A percentile compares a stretch with the other conserved stretches of the same genome.
Conservation (phyloP, 768 basidiomycete genomes). For the Lactarius trivialis region DNA sequence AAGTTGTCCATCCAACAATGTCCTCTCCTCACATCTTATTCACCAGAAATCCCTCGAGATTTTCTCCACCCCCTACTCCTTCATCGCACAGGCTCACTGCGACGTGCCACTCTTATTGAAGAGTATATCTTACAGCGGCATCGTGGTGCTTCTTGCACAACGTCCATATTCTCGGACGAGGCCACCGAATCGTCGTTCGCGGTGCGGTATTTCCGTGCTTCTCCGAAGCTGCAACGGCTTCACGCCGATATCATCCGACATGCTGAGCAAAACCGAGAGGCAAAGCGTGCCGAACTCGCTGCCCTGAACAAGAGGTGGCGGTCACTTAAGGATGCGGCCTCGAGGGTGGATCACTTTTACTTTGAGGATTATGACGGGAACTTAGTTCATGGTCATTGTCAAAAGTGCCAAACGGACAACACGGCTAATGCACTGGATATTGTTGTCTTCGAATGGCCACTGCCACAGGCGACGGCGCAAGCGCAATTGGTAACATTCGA, state of each 20-base stretch:
- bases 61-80: not conserved
- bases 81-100: not conserved
- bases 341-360: not conserved
- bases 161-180: slow-evolving; percentile 1
- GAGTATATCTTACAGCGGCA: not conserved
- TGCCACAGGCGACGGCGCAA: not conserved
- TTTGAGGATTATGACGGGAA: not conserved
- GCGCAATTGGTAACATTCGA: not conserved
- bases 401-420: not conserved
- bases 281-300: not conserved
- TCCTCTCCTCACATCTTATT: not conserved
- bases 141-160: not conserved
- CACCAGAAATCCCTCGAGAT: not conserved
- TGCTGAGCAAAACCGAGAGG: not conserved
- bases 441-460: not conserved
- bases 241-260: not conserved
- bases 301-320: not conserved
- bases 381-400: not conserved
- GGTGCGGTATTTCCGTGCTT: not conserved
- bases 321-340: not conserved
- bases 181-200: not conserved
- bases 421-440: not conserved
- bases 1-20: not conserved
- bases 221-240: not conserved
- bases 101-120: not conserved